These are phyloP conservation scores for Coriolopsis trogii DNA, from an alignment of 1,284 basidiomycete genomes.

Conservation along the genomic window DNA sequence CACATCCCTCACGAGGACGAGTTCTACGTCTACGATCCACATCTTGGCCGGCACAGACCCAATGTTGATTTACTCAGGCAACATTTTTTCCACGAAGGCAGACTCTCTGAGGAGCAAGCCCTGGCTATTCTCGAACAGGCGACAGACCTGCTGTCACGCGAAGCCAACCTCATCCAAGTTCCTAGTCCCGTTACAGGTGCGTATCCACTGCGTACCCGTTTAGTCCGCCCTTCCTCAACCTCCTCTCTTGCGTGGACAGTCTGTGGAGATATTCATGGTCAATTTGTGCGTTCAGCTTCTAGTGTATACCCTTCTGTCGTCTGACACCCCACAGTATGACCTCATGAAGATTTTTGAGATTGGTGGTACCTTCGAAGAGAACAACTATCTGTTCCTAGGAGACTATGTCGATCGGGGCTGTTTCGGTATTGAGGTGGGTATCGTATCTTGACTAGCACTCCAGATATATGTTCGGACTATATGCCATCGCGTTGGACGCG, in stretches of 20 bases:
- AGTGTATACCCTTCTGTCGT: background rate
- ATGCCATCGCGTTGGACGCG: background rate
- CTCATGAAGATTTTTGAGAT: constrained; percentile 98
- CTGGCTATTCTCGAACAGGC: constrained; percentile 82
- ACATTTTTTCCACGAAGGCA: constrained; percentile 92
- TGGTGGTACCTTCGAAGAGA: constrained; percentile 88
- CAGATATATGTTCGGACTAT: background rate
- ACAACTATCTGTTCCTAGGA: constrained; percentile 93
- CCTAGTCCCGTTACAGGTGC: constrained; percentile 92
- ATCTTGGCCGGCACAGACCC: constrained; percentile 55
- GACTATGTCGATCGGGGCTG: constrained; percentile 98
- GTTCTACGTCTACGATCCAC: constrained; percentile 36
- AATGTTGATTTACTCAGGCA: constrained; percentile 89
- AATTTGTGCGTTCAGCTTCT: constrained; percentile 82
- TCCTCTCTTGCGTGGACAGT: constrained; percentile 49
- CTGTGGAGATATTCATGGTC: constrained; percentile 97
- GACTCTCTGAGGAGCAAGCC: constrained; percentile 87
- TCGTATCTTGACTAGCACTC: background rate
- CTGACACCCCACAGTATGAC: constrained; percentile 65
- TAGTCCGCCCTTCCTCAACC: constrained; percentile 5
- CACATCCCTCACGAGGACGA: constrained; percentile 38
- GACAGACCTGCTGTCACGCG: constrained; percentile 76
- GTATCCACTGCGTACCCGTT: constrained; percentile 30
- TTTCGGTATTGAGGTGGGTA: constrained; percentile 88
- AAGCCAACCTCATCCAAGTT: constrained; percentile 88